phyloP scores from a whole-genome alignment of 2,329 filamentous ascomycete species.

The Blumeriella jaapii region DNA sequence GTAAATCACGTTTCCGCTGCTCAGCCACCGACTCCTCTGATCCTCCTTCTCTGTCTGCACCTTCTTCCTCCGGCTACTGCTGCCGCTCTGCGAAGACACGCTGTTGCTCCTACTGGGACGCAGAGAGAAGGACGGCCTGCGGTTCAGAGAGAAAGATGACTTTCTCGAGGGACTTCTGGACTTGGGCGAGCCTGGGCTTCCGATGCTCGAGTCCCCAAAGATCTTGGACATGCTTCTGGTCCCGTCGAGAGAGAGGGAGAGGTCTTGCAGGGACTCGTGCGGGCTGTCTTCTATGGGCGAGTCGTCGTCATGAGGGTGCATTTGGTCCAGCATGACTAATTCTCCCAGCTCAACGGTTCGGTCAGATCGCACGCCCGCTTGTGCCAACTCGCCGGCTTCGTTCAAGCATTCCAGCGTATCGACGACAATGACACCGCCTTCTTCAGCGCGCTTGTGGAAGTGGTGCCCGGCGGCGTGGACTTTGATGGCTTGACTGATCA shows the following conservation, averaged over 20 bases:
- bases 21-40: slow-evolving; percentile 43
- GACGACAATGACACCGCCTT: slow-evolving; percentile 57
- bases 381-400: slow-evolving; percentile 79
- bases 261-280: slow-evolving; percentile 1
- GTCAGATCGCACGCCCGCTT: slow-evolving; percentile 58
- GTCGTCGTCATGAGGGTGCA: slow-evolving; percentile 12
- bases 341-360: slow-evolving; percentile 85
- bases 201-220: slow-evolving; percentile 8
- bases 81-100: slow-evolving; percentile 8
- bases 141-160: slow-evolving; percentile 14
- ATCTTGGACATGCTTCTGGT: slow-evolving; percentile 8
- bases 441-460: slow-evolving; percentile 53
- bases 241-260: slow-evolving; percentile 4
- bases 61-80: slow-evolving; percentile 12
- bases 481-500: slow-evolving; percentile 52
- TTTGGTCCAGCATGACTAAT: slow-evolving; percentile 47
- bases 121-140: slow-evolving; percentile 10
- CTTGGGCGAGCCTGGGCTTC: neutral
- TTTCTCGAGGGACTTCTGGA: slow-evolving; percentile 13
- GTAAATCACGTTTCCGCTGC: slow-evolving; percentile 53
- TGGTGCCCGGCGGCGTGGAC: slow-evolving; percentile 44
- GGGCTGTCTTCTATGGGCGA: slow-evolving; percentile 9
- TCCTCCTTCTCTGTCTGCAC: slow-evolving; percentile 32
- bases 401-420: slow-evolving; percentile 69
- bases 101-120: slow-evolving; percentile 8